Evolutionary conservation across 73 alveolate species (phyloP), one percentile per base, ranked within the genome.

Genomic region (Paramecium octaurelia): DNA sequence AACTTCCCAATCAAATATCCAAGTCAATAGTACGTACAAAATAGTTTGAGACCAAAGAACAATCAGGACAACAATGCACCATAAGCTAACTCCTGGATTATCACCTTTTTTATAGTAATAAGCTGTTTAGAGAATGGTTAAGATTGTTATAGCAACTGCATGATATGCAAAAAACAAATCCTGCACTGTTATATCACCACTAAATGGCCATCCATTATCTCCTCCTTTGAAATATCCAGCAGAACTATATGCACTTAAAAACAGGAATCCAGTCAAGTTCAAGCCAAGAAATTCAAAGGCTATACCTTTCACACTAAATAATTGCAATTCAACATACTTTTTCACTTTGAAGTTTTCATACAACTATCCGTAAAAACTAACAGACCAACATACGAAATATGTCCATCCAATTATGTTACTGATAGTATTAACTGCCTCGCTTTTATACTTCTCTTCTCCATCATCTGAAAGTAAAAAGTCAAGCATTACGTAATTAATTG

Each of bases 311-410:
- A 96, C 99, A 68, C 97, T 88, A 43, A 21, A n/a, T 35, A 21
- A 36, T 24, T 8, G 8, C 43, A 68, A 59, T 38, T 68, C 21
- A 10, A 31, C 20, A 31, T 89, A 89, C 94, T 83, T 92, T 83
- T 96, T 86, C 68, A 94, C 91, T 58, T 94, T 95, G 92, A 90
- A 98, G 92, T 97, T 98, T 43, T 93, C 97, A 21, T 80, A 73
- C 2, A 95, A 89, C 94, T 98, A 97, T 29, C 99, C 99, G 84
- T 98, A 98, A 88, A 98, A 98, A 27, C 98, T 92, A 48, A 93
- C 27, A 31, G 98, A 88, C 99, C 99, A 98, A 27, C 99, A 98
- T 42, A 88, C 59, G 80, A 97, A 98, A 93, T 97, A 97, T 4
- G 95, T 95, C 99, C 99, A 97, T 24, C 99, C 99, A 1, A 94